Percentiles rank a stretch among this genome's conserved stretches.
phyloP scores from a whole-genome alignment of 2,329 filamentous ascomycete species.

The Alternaria viburni region DNA sequence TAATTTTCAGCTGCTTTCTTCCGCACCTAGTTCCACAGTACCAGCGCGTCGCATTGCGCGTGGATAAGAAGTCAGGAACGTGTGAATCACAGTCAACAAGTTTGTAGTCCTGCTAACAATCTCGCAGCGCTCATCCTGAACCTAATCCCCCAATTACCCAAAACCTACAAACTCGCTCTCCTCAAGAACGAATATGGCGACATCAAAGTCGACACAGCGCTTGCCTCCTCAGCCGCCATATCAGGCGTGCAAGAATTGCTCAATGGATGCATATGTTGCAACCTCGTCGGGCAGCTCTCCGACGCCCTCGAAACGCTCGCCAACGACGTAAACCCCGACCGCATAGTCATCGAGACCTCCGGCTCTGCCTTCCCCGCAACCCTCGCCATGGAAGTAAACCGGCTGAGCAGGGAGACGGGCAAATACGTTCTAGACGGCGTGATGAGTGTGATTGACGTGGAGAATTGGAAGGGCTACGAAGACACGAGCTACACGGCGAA shows the following conservation, averaged over 20 bases:
- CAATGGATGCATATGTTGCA: constrained; percentile 98
- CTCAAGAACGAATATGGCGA: constrained; percentile 99
- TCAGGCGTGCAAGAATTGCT: constrained; percentile 90
- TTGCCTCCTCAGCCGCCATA: constrained; percentile 82
- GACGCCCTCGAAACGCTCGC: constrained; percentile 79
- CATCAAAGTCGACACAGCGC: constrained; percentile 88
- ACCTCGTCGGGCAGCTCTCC: constrained; percentile 89
- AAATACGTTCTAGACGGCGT: constrained; percentile 83
- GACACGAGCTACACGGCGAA: constrained; percentile 89
- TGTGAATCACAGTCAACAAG: background rate
- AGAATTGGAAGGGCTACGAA: constrained; percentile 94
- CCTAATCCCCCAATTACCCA: constrained; percentile 87
- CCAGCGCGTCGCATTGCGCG: background rate
- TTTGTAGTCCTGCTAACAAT: background rate
- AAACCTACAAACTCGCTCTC: constrained; percentile 87
- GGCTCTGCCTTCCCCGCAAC: constrained; percentile 85
- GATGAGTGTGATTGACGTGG: constrained; percentile 87
- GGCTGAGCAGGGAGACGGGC: constrained; percentile 72
- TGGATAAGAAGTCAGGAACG: background rate
- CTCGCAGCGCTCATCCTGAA: constrained; percentile 77
- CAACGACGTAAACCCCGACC: constrained; percentile 68
- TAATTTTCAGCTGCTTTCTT: background rate
- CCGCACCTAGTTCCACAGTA: background rate
- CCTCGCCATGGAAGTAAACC: constrained; percentile 87
- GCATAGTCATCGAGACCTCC: constrained; percentile 92